Conservation (phyloP, 805 yeast genomes). For the Grigorovia yakushimaensis region DNA sequence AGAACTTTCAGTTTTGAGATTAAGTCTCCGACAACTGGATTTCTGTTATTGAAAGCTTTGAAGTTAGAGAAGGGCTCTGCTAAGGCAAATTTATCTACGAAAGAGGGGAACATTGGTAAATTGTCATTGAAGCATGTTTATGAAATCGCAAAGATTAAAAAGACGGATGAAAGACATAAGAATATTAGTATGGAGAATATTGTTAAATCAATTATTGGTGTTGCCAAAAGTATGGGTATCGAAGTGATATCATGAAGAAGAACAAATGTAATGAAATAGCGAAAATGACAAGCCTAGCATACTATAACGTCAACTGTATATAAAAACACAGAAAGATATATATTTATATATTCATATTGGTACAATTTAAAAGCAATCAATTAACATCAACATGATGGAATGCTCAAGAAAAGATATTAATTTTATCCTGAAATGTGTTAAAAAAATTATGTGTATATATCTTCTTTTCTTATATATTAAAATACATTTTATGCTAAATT, state of each 20-base stretch:
- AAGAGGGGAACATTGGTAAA: constrained; percentile 42
- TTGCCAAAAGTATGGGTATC: constrained; percentile 86
- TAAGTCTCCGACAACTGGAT: constrained; percentile 88
- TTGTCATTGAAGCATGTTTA: constrained; percentile 79
- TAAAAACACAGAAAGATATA: neutral
- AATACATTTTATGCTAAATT: neutral
- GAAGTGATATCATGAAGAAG: constrained; percentile 51
- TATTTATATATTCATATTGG: neutral
- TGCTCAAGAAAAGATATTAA: neutral
- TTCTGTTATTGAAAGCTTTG: constrained; percentile 64
- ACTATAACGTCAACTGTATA: neutral
- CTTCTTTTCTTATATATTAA: neutral
- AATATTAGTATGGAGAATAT: constrained; percentile 62
- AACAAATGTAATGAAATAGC: too few relatives aligned
- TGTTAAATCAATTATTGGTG: constrained; percentile 72
- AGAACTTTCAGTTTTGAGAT: constrained; percentile 77
- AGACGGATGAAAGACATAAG: constrained; percentile 73
- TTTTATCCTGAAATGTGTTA: neutral
- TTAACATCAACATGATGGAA: too few relatives aligned
- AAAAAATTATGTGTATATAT: neutral
- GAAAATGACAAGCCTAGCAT: too few relatives aligned
- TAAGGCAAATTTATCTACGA: constrained; percentile 29
- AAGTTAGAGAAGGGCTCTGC: constrained; percentile 74
- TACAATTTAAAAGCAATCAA: too few relatives aligned
- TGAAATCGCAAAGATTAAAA: constrained; percentile 90